A percentile compares a stretch with the other conserved stretches of the same genome.
phyloP scores from a whole-genome alignment of 805 yeast species.

The Candida nanaspora region DNA sequence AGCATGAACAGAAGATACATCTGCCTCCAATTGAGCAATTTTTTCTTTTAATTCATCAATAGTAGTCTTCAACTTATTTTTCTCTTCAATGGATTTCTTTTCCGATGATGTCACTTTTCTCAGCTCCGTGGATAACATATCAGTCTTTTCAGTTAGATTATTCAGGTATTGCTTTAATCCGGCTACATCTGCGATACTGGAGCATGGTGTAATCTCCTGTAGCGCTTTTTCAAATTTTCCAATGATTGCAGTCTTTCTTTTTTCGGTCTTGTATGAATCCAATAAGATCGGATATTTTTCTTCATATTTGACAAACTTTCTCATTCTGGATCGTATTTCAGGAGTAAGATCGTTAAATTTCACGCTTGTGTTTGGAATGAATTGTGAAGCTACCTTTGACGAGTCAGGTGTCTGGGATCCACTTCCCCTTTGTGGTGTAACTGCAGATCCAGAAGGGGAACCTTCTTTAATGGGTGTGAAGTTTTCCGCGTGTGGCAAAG shows the following conservation, averaged over 20 bases:
- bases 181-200: conserved; percentile 66
- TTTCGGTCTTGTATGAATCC: conserved; percentile 81
- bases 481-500: not conserved
- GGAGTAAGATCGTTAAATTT: conserved; percentile 40
- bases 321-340: conserved; percentile 52
- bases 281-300: conserved; percentile 80
- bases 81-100: not conserved
- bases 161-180: conserved; percentile 62
- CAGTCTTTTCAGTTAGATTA: conserved; percentile 53
- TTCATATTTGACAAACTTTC: conserved; percentile 80
- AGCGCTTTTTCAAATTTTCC: conserved; percentile 59
- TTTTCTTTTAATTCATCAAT: conserved; percentile 12
- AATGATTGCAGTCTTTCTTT: conserved; percentile 54
- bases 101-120: conserved; percentile 34
- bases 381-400: conserved; percentile 1
- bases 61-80: conserved; percentile 1
- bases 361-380: conserved; percentile 24
- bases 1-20: too few relatives aligned
- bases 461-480: not conserved
- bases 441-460: not conserved
- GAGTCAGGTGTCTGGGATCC: conserved; percentile 8
- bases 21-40: not conserved
- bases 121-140: conserved; percentile 59
- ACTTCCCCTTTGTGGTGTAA: not conserved
- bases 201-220: conserved; percentile 74